Evolutionary conservation across 768 basidiomycete genomes (phyloP), one percentile per base, ranked within the genome.

Genomic region (Glaciozyma antarctica): DNA sequence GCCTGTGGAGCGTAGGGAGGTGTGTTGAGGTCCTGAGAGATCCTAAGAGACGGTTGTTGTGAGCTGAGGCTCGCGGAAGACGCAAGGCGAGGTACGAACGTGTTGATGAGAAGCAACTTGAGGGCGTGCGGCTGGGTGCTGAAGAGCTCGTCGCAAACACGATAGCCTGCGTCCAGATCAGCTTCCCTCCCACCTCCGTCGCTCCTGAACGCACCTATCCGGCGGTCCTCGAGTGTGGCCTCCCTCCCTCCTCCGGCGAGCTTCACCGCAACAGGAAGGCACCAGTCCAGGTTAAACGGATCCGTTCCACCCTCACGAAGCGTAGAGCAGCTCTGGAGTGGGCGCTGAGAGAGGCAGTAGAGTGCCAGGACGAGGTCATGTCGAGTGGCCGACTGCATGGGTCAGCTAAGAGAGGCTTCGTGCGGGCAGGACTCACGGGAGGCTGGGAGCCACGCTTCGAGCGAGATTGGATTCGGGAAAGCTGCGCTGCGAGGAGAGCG

Each of bases 51-150:
- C n/a, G 15, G 19, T 5, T 30, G 55, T n/a, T 19, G 24, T 21
- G 22, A 34, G 32, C 54, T 24, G 54, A 16, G 34, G 10, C 1
- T 10, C 4, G 24, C 1, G n/a, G 10, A 24, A 9, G n/a, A 16
- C n/a, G 24, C 51, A 56, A n/a, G 32, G 22, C 32, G 38, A 0
- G 62, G 63, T 17, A 58, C 52, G 45, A 63, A 52, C 8, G 68
- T 65, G 48, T 69, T 69, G 68, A 65, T 57, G 19, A 69, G 54
- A 8, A 69, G 41, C 5, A 69, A 54, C 48, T 69, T 69, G 58
- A 69, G 61, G 0, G 61, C 22, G 49, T 69, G 63, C 16, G 49
- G 43, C 0, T 19, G 26, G 13, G 8, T 30, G 15, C 62, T 22
- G 49, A 69, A 69, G 15, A 69, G 41, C 44, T 69, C 64, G 54